These are phyloP conservation scores for Tylopilus rubrobrunneus DNA, from an alignment of 768 basidiomycete genomes.

Conservation along the genomic window DNA sequence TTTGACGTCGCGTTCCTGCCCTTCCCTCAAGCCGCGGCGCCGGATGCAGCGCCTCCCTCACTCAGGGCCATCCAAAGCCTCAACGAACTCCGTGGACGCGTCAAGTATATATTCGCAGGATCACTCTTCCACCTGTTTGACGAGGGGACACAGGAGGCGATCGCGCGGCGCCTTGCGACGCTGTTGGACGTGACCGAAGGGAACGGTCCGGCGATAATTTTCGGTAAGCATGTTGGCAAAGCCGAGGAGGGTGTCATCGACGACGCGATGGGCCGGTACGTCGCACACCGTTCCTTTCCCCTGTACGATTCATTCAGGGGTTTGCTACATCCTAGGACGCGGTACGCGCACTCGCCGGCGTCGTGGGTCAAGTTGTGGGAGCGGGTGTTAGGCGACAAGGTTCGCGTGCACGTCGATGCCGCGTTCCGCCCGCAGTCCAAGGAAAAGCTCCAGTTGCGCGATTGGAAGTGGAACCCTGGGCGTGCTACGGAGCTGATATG, in stretches of 20 bases:
- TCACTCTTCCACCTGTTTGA: background rate
- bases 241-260: background rate
- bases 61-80: background rate
- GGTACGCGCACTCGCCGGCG: constrained; percentile 6
- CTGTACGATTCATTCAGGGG: too few species aligned
- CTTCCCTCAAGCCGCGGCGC: background rate
- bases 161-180: too few species aligned
- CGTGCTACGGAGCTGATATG: background rate
- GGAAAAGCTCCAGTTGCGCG: too few species aligned
- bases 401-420: background rate
- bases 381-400: background rate
- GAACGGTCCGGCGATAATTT: too few species aligned
- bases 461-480: too few species aligned
- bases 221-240: background rate
- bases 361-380: constrained; percentile 6
- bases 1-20: background rate
- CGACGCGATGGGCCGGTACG: background rate
- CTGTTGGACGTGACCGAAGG: too few species aligned
- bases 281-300: too few species aligned
- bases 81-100: background rate
- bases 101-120: background rate
- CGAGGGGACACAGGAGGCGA: too few species aligned
- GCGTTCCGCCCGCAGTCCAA: too few species aligned
- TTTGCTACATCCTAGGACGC: background rate
- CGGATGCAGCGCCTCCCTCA: background rate